Percentiles rank a stretch among this genome's conserved stretches.
These are phyloP conservation scores for Russula foetens DNA, from an alignment of 768 basidiomycete species.

Conservation along the genomic window DNA sequence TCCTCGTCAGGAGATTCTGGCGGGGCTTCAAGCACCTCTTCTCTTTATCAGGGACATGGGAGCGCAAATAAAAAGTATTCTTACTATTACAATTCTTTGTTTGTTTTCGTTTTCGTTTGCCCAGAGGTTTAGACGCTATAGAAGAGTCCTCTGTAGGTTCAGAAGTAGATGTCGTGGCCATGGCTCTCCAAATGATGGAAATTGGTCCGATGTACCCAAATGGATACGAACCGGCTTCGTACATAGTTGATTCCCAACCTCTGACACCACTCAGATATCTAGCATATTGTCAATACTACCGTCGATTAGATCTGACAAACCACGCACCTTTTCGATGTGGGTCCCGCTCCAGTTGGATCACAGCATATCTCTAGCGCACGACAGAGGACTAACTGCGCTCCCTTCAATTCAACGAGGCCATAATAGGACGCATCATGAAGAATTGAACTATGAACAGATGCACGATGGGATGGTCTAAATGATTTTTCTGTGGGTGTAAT, in stretches of 20 bases:
- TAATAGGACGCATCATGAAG: conserved; percentile 88
- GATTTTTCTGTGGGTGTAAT: conserved; percentile 85
- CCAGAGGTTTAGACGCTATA: conserved; percentile 13
- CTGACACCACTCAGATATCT: conserved; percentile 66
- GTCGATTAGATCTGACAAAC: not conserved
- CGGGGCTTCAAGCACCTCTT: conserved; percentile 26
- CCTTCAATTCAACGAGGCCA: conserved; percentile 65
- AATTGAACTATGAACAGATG: conserved; percentile 76
- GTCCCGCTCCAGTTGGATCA: conserved; percentile 54
- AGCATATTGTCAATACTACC: not conserved
- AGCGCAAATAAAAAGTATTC: not conserved
- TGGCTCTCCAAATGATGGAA: conserved; percentile 66
- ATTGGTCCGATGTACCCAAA: conserved; percentile 60
- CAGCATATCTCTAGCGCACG: conserved; percentile 45
- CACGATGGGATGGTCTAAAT: conserved; percentile 86
- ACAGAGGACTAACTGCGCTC: conserved; percentile 48
- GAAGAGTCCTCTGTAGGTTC: not conserved
- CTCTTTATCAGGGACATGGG: not conserved
- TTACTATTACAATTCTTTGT: conserved; percentile 2
- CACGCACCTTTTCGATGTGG: conserved; percentile 52
- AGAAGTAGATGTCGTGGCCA: not conserved
- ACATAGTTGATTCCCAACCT: conserved; percentile 56
- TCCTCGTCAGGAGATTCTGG: conserved; percentile 8
- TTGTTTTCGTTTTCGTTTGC: conserved; percentile 27
- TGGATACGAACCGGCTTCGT: conserved; percentile 58